Evolutionary conservation across 1,284 basidiomycete species (phyloP).

Genomic region (Marasmius tenuissimus): DNA sequence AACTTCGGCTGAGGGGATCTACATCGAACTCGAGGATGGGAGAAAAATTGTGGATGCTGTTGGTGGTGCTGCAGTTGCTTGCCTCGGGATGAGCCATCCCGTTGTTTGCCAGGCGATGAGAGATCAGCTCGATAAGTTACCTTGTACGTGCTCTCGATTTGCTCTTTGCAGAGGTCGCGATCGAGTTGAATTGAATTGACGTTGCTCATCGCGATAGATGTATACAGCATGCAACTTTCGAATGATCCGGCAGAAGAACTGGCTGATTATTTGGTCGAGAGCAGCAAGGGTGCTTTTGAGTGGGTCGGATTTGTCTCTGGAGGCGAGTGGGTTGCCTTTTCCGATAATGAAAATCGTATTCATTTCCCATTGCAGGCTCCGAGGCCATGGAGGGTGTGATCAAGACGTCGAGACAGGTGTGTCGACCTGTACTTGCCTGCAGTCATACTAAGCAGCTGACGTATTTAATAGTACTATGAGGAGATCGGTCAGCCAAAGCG

Average conservation of each 20-base stretch:
- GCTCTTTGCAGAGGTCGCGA: neutral
- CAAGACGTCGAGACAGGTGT: slow-evolving; percentile 75
- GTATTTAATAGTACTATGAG: slow-evolving; percentile 55
- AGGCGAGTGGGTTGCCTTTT: slow-evolving; percentile 39
- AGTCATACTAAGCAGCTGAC: neutral
- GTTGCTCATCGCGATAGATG: slow-evolving; percentile 45
- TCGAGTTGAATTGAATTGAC: neutral
- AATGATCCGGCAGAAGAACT: slow-evolving; percentile 78
- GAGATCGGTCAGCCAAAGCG: slow-evolving; percentile 71
- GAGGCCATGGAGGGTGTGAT: slow-evolving; percentile 84
- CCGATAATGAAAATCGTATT: neutral
- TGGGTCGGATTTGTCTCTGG: slow-evolving; percentile 70
- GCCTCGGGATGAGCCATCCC: slow-evolving; percentile 75
- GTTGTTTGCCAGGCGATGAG: slow-evolving; percentile 71
- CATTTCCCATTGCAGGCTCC: slow-evolving; percentile 49
- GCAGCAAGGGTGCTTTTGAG: slow-evolving; percentile 73
- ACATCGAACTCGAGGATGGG: slow-evolving; percentile 69
- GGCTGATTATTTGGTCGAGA: slow-evolving; percentile 58
- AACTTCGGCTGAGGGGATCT: slow-evolving; percentile 63
- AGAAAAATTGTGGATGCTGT: slow-evolving; percentile 68
- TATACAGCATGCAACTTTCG: slow-evolving; percentile 79
- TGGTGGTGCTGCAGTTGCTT: slow-evolving; percentile 83
- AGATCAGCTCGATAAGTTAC: slow-evolving; percentile 72
- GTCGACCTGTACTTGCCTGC: slow-evolving; percentile 7
- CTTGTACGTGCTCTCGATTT: slow-evolving; percentile 49